These are phyloP conservation scores for Kuraishia capsulata DNA, from an alignment of 805 yeast genomes.

Conservation along the genomic window DNA sequence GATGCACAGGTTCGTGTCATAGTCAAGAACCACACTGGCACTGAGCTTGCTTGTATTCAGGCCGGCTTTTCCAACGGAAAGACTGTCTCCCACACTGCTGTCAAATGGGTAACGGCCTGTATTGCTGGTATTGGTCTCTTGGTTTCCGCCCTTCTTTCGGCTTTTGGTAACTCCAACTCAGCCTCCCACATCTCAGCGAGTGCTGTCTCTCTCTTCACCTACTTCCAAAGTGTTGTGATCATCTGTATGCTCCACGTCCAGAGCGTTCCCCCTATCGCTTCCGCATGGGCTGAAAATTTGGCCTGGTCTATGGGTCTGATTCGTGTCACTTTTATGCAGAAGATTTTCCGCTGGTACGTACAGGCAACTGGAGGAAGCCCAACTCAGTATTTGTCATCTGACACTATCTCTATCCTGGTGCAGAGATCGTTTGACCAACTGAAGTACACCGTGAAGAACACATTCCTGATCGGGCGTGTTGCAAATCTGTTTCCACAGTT, in stretches of 20 bases:
- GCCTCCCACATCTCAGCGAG: conserved; percentile 87
- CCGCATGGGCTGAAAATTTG: conserved; percentile 85
- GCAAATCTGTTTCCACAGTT: conserved; percentile 6
- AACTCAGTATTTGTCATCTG: conserved; percentile 50
- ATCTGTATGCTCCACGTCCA: conserved; percentile 81
- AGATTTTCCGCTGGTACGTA: conserved; percentile 75
- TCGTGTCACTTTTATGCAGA: conserved; percentile 71
- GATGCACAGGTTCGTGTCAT: conserved; percentile 66
- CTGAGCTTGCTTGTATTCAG: conserved; percentile 63
- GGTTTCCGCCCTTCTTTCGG: conserved; percentile 71
- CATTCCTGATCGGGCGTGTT: no score
- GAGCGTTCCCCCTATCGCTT: conserved; percentile 84
- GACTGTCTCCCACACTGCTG: conserved; percentile 71
- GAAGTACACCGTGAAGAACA: conserved; percentile 7
- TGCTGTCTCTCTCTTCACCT: conserved; percentile 72
- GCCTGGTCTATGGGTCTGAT: conserved; percentile 96
- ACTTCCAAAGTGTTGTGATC: conserved; percentile 83
- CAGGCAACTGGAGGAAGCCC: conserved; percentile 89
- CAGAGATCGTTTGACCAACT: conserved; percentile 46
- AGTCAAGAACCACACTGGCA: conserved; percentile 26
- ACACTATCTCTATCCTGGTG: conserved; percentile 59
- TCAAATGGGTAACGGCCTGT: conserved; percentile 91
- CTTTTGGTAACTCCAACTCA: conserved; percentile 81
- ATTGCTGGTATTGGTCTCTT: conserved; percentile 83
- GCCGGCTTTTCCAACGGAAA: conserved; percentile 69